Evolutionary conservation across 148 eudicot species (phyloP), one percentile per base, ranked within the genome.

Genomic region (Linanthus parryae): DNA sequence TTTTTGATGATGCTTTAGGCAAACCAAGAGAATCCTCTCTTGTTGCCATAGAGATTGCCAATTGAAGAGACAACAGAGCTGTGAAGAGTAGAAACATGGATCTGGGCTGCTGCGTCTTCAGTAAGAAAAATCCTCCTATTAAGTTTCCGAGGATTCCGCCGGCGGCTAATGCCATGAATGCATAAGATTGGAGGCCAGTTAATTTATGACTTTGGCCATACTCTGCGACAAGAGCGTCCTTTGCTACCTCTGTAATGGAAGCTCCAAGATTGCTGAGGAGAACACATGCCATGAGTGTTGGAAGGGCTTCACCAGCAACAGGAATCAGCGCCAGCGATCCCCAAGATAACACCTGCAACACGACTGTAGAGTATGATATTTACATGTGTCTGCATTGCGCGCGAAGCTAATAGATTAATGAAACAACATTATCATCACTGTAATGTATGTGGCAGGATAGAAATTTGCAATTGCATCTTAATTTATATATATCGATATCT

Each of bases 301-400:
- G 73, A 53, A 79, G 75, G 58, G 79, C 72, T 69, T 79, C 76
- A 11, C 94, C 68, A 11, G 78, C 75, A 48, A 69, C 35, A 27
- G 96, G 90, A 49, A 75, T 43, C 51, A 84, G 48, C 22, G 96
- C 89, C 61, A 92, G 61, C 23, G 83, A 51, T 4, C 87, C 96
- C 98, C 98, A 92, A 25, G 96, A 73, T 26, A 87, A 20, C 16
- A 75, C 67, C 98, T 92, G 98, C 94, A 87, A 66, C 56, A 84
- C 39, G 53, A 77, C 98, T 91, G 66, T 25, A 73, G 20, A 59
- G 43, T 52, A 34, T 19, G 39, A 59, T 52, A 39, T 42, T 25
- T 46, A 50, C 66, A 47, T 41, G 53, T 28, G 11, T 25, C 31
- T 49, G 43, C 17, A 52, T 20, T 48, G 30, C 40, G n/a, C n/a